Percentiles rank a stretch among this genome's conserved stretches.
Conservation (phyloP, 805 yeast genomes). For the Kodamaea hsintzibuensis region DNA sequence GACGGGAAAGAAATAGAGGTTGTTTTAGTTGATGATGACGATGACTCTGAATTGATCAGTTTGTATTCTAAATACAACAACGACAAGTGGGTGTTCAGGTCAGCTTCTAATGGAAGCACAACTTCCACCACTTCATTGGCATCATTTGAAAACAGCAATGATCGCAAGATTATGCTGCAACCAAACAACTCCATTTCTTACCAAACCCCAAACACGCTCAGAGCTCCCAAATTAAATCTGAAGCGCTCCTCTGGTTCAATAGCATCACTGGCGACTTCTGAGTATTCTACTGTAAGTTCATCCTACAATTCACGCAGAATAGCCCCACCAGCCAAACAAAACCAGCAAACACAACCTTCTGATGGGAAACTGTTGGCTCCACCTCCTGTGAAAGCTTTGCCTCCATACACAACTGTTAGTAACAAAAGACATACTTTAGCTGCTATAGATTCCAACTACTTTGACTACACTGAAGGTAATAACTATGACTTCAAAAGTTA, state of each 20-base stretch:
- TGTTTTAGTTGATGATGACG: conserved; percentile 42
- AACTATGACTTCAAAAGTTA: conserved; percentile 40
- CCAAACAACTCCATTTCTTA: background rate
- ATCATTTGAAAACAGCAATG: conserved; percentile 15
- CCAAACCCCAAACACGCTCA: conserved; percentile 1
- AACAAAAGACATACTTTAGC: conserved; percentile 12
- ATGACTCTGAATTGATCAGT: conserved; percentile 36
- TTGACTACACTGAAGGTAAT: conserved; percentile 33
- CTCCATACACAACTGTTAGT: conserved; percentile 5
- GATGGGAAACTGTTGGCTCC: background rate
- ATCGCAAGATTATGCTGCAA: conserved; percentile 16
- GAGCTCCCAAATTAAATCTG: background rate
- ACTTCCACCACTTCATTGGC: conserved; percentile 10
- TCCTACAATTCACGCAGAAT: conserved; percentile 5
- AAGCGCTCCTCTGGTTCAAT: conserved; percentile 8
- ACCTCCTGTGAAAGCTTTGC: background rate
- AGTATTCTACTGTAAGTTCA: conserved; percentile 2
- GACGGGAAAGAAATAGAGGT: conserved; percentile 44
- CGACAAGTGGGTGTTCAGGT: conserved; percentile 26
- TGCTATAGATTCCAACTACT: conserved; percentile 25
- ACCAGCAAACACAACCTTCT: background rate
- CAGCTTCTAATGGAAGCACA: conserved; percentile 23
- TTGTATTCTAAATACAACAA: conserved; percentile 41
- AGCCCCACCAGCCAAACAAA: conserved; percentile 3
- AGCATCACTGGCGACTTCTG: background rate